These are phyloP conservation scores for Phytophthora ramorum DNA, from an alignment of 352 stramenopile species.

Conservation along the genomic window DNA sequence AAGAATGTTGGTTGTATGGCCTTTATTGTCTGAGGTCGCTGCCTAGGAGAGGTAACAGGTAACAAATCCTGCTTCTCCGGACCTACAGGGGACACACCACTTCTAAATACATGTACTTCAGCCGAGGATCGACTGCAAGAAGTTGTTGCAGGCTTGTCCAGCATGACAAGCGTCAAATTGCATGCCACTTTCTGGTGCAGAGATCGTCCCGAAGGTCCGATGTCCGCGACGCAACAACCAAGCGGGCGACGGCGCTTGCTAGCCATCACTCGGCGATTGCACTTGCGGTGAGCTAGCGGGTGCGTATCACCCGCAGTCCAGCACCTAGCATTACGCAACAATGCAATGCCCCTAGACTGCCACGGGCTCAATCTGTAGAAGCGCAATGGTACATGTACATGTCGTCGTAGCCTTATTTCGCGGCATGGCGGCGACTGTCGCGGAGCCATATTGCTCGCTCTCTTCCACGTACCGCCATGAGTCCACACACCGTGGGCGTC, in stretches of 20 bases:
- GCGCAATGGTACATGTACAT: slow-evolving; percentile 8
- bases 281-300: neutral
- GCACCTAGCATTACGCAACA: slow-evolving; percentile 13
- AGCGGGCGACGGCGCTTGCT: slow-evolving; percentile 9
- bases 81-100: no score
- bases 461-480: slow-evolving; percentile 7
- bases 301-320: slow-evolving; percentile 28
- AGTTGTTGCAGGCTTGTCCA: neutral
- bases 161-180: slow-evolving; percentile 6
- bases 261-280: slow-evolving; percentile 9
- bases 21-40: no score
- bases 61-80: no score
- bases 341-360: neutral
- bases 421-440: slow-evolving; percentile 1
- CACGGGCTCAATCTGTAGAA: neutral
- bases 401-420: slow-evolving; percentile 13
- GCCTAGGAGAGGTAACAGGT: no score
- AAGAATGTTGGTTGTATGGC: no score
- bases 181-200: slow-evolving; percentile 18
- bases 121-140: slow-evolving; percentile 3
- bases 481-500: slow-evolving; percentile 1
- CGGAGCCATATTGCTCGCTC: slow-evolving; percentile 21
- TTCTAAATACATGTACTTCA: no score
- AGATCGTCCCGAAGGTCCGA: slow-evolving; percentile 38
- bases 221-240: slow-evolving; percentile 31